Evolutionary conservation across 148 eudicot genomes (phyloP).

Genomic region (Silene uniflora): DNA sequence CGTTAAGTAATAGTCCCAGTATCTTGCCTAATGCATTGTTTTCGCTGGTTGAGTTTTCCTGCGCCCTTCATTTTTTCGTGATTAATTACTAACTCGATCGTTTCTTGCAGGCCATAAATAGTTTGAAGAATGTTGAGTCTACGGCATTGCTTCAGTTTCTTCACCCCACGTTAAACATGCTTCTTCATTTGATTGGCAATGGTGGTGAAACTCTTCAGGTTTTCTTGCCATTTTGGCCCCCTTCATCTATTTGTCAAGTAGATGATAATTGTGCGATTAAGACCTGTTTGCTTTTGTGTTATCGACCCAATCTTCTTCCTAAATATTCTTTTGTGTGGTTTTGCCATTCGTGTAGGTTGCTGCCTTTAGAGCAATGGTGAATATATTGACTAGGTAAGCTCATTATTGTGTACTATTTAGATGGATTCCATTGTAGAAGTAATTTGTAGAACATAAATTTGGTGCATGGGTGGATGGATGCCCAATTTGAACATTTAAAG

Average conservation of each 20-base stretch:
- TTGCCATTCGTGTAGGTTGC: conserved; percentile 66
- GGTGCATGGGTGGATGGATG: neutral
- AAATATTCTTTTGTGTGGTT: neutral
- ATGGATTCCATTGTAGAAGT: neutral
- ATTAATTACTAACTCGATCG: neutral
- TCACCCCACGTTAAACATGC: conserved; percentile 96
- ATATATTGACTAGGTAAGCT: conserved; percentile 87
- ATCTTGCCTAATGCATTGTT: neutral
- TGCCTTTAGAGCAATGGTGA: conserved; percentile 99
- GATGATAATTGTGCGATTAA: neutral
- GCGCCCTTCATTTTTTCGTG: neutral
- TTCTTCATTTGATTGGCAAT: conserved; percentile 97
- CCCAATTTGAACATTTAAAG: neutral
- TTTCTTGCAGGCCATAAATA: conserved; percentile 83
- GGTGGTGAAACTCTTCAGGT: conserved; percentile 99
- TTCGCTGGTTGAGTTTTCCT: neutral
- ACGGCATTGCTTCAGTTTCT: conserved; percentile 98
- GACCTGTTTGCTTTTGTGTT: conserved; percentile 2
- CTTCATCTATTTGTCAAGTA: neutral
- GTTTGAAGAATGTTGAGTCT: conserved; percentile 98
- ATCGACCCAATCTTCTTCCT: neutral
- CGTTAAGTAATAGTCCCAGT: too few species aligned
- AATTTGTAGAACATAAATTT: neutral
- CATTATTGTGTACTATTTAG: conserved; percentile 13
- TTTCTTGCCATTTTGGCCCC: conserved; percentile 11